Evolutionary conservation across 2,329 filamentous ascomycete genomes (phyloP), one percentile per base, ranked within the genome.

Genomic region (Microcyclospora tardicrescens): DNA sequence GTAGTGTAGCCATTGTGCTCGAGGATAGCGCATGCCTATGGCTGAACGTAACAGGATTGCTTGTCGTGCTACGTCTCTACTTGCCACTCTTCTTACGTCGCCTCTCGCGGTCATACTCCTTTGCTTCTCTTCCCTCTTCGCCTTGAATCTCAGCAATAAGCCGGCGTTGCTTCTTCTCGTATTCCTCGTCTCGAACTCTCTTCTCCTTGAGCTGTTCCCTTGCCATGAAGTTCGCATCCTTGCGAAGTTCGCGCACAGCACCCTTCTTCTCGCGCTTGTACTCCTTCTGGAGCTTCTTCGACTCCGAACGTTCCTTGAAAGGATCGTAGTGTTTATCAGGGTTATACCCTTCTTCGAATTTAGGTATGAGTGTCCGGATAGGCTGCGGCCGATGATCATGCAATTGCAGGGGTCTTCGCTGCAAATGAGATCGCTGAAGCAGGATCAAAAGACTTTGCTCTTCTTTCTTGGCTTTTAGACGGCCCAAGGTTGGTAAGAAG

Each of bases 311-410:
- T 62, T 94, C 86, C 50, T 79, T 80, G 63, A 98, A 83, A 1
- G 86, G 86, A 58, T 98, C 93, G 73, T 98, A 96, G 72, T 96
- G 91, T 66, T 86, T 89, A 66, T 83, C 77, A 2, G 91, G 91
- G 61, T 93, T 91, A 73, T 86, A 98, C 41, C 75, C 73, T 59
- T 95, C 89, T 65, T 96, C 91, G 65, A 96, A 98, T 62, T 93
- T 94, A 62, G 91, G 91, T 34, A 95, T 77, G 42, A 75, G 79
- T 6, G 77, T 79, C 61, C 89, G 87, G 67, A 96, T 93, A 15
- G 91, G 80, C 2, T 93, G 72, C 0, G 87, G 85, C 0, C 74
- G 73, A 68, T 98, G 91, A 62, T 91, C 74, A 65, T 98, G 91
- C 2, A 98, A 75, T 53, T 85, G 75, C 24, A 96, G 75, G 2